Evolutionary conservation across 2,329 filamentous ascomycete genomes (phyloP).

Genomic region (Alternaria ventricosa): DNA sequence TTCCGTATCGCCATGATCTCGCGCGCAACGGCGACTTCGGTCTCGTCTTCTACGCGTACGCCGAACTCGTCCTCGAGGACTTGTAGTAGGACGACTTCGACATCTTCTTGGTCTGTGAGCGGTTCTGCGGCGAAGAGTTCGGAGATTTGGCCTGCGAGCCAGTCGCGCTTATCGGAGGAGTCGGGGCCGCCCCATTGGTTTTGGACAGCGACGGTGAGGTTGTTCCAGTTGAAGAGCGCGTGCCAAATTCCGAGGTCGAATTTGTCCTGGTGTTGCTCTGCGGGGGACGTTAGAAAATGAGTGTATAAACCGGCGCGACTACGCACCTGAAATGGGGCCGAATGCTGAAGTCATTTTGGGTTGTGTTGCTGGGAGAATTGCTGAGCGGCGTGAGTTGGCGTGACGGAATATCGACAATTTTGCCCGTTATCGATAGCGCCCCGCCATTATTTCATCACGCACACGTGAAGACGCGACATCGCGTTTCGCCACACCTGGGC

Average conservation of each 20-base stretch:
- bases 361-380: conserved; percentile 1
- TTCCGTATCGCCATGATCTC: conserved; percentile 73
- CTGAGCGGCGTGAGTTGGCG: conserved; percentile 9
- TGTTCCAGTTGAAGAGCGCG: conserved; percentile 84
- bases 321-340: conserved; percentile 8
- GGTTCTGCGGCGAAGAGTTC: conserved; percentile 71
- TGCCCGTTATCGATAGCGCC: conserved; percentile 10
- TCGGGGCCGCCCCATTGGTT: conserved; percentile 88
- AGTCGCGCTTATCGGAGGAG: conserved; percentile 87
- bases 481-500: background rate
- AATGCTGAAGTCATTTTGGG: conserved; percentile 9
- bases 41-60: conserved; percentile 89
- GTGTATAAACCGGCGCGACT: background rate
- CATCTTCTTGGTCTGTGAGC: conserved; percentile 74
- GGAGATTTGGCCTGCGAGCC: conserved; percentile 87
- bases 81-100: conserved; percentile 85
- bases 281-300: conserved; percentile 2
- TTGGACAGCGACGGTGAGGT: conserved; percentile 84
- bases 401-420: conserved; percentile 9
- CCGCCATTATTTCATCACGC: background rate
- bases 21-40: conserved; percentile 73
- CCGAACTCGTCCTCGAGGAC: conserved; percentile 97
- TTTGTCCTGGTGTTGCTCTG: conserved; percentile 39
- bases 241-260: conserved; percentile 88
- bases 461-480: background rate